These are phyloP conservation scores for Dentipellis sp. DNA, from an alignment of 768 basidiomycete genomes.

Conservation along the genomic window DNA sequence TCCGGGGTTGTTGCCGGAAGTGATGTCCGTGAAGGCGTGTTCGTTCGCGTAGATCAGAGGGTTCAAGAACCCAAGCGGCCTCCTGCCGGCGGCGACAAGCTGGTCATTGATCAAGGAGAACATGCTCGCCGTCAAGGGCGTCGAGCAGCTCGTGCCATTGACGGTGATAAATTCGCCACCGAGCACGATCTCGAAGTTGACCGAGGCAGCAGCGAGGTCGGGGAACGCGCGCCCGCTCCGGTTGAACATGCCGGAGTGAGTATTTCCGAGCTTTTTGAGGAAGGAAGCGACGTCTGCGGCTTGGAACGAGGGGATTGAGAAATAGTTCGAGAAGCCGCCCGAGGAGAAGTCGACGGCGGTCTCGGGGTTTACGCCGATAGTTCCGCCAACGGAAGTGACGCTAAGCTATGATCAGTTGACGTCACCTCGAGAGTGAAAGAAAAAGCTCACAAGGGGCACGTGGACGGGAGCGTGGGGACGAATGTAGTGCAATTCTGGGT, in stretches of 20 bases:
- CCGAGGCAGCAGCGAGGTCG: slow-evolving; percentile 5
- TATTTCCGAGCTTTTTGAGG: slow-evolving; percentile 5
- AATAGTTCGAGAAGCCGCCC: slow-evolving; percentile 17
- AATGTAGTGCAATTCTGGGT: slow-evolving; percentile 20
- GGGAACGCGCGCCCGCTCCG: slow-evolving; percentile 15
- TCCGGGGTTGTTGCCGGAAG: slow-evolving; percentile 16
- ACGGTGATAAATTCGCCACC: slow-evolving; percentile 4
- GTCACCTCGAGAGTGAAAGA: not conserved
- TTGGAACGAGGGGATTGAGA: slow-evolving; percentile 10
- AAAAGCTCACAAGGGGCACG: slow-evolving; percentile 24
- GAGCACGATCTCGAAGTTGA: not conserved
- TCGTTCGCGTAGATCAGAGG: slow-evolving; percentile 25
- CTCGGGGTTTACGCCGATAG: slow-evolving; percentile 16
- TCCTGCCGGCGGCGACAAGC: slow-evolving; percentile 20
- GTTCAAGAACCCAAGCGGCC: slow-evolving; percentile 22
- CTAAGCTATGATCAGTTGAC: not conserved
- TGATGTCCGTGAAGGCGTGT: slow-evolving; percentile 26
- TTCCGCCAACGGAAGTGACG: not conserved
- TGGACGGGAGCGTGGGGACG: slow-evolving; percentile 26
- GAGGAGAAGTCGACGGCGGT: slow-evolving; percentile 13
- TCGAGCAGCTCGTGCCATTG: slow-evolving; percentile 25
- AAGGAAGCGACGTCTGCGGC: slow-evolving; percentile 3
- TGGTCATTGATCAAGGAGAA: slow-evolving; percentile 26
- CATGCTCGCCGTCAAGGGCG: slow-evolving; percentile 25
- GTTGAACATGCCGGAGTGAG: slow-evolving; percentile 12